Evolutionary conservation across 176 grass and related monocot species (phyloP), one percentile per base, ranked within the genome.

Genomic region (Oryza australiensis): DNA sequence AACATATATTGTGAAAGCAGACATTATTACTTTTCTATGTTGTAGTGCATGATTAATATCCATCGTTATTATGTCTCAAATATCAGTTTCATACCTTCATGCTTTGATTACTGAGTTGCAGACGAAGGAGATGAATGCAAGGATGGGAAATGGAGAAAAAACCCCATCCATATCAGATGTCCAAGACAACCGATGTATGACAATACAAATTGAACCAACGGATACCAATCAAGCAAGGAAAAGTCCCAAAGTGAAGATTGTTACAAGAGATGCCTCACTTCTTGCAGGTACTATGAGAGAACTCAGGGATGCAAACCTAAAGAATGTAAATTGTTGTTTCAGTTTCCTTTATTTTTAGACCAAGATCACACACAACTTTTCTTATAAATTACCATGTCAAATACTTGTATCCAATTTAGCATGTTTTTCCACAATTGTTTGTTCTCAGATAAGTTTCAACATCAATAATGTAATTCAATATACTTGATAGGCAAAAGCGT

Each of bases 91-190:
- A 3, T 14, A 3, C n/a, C 62, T 86, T 55, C 10, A 22, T 73
- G 10, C 27, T 73, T 68, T 79, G 22, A 13, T 72, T 64, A 30
- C 57, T 81, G 28, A 83, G 23, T 35, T 76, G 76, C 91, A 97
- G 94, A 88, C 92, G 83, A 94, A 94, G 82, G 94, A 97, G 72
- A 88, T 78, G 73, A 88, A 90, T 78, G 91, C 91, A 82, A 97
- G 83, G 73, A 71, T 60, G 30, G 82, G 86, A 70, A 90, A 86
- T 63, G 28, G 34, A 87, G 64, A 90, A 5, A 73, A 83, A 71
- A 51, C 34, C 26, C 22, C 73, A 23, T 42, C 20, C 28, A 63
- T 71, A 70, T 26, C 74, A 28, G 57, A 92, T 90, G 73, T 79
- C 62, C 86, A 87, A 79, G 38, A 85, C 32, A 75, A 40, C 64